Evolutionary conservation across 2,329 filamentous ascomycete genomes (phyloP).

Genomic region (Ophiosphaerella korrae): DNA sequence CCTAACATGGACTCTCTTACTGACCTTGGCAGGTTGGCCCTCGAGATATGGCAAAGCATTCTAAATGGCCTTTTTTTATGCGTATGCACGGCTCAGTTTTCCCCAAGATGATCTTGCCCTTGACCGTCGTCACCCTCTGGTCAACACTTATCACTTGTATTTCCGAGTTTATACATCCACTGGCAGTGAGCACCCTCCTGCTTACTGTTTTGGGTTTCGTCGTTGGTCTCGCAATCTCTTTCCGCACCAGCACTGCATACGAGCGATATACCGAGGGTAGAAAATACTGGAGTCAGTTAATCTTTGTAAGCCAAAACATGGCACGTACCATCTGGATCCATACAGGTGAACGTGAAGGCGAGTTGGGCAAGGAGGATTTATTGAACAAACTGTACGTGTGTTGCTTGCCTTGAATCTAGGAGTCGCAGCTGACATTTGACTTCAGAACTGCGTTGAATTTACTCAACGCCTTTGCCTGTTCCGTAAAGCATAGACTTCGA

Average conservation of each 20-base stretch:
- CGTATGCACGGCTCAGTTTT: slow-evolving; percentile 76
- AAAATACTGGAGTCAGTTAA: slow-evolving; percentile 67
- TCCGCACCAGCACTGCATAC: slow-evolving; percentile 77
- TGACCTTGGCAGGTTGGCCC: slow-evolving; percentile 56
- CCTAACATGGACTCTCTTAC: not conserved
- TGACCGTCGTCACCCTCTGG: slow-evolving; percentile 68
- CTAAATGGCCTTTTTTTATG: slow-evolving; percentile 76
- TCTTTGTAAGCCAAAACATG: slow-evolving; percentile 61
- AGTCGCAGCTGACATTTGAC: not conserved
- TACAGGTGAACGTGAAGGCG: slow-evolving; percentile 62
- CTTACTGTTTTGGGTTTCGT: slow-evolving; percentile 82
- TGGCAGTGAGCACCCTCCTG: slow-evolving; percentile 69
- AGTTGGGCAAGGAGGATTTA: slow-evolving; percentile 67
- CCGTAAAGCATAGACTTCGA: slow-evolving; percentile 81
- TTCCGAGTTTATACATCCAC: slow-evolving; percentile 49
- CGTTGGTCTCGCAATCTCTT: slow-evolving; percentile 77
- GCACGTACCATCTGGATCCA: slow-evolving; percentile 84
- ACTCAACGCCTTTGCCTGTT: slow-evolving; percentile 74
- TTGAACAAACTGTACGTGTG: slow-evolving; percentile 65
- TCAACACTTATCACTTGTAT: slow-evolving; percentile 65
- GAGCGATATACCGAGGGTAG: slow-evolving; percentile 66
- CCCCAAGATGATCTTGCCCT: slow-evolving; percentile 74
- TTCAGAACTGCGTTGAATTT: slow-evolving; percentile 72
- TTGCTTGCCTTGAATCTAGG: not conserved
- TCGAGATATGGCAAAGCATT: slow-evolving; percentile 72